Evolutionary conservation across 1,284 basidiomycete genomes (phyloP).

Genomic region (Cryptococcus sp.): DNA sequence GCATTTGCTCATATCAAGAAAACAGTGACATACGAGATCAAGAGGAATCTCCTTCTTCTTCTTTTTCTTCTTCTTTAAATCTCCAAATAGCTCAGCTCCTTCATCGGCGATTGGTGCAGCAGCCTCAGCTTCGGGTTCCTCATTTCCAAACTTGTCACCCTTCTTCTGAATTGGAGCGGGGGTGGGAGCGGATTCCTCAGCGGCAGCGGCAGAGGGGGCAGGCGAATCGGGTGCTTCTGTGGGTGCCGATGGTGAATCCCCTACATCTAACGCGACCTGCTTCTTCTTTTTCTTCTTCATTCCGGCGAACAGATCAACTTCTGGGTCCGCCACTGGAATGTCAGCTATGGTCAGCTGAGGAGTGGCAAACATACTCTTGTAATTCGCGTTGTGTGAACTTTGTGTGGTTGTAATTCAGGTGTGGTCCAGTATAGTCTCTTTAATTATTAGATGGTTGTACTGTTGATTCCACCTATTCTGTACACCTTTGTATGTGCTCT

Average conservation of each 20-base stretch:
- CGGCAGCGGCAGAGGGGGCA: constrained; percentile 17
- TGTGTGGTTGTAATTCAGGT: too few relatives aligned
- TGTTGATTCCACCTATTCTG: too few relatives aligned
- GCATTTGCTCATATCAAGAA: background rate
- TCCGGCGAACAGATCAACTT: constrained; percentile 51
- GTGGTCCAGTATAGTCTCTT: too few relatives aligned
- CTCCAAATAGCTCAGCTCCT: constrained; percentile 48
- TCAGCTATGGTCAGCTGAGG: background rate
- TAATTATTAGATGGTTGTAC: too few relatives aligned
- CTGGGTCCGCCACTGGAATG: constrained; percentile 43
- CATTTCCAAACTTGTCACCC: constrained; percentile 20
- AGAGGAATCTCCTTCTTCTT: constrained; percentile 50
- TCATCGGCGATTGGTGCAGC: constrained; percentile 29
- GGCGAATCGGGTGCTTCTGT: background rate
- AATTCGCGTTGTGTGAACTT: too few relatives aligned
- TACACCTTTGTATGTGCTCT: too few relatives aligned
- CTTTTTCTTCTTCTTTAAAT: constrained; percentile 55
- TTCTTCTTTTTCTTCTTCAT: constrained; percentile 55
- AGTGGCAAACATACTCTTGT: background rate
- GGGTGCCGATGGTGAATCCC: constrained; percentile 34
- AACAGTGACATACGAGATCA: constrained; percentile 35
- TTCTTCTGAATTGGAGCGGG: constrained; percentile 19
- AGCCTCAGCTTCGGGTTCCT: constrained; percentile 6
- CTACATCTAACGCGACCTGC: constrained; percentile 45
- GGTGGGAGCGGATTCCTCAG: constrained; percentile 30